Evolutionary conservation across 1,284 basidiomycete genomes (phyloP), one percentile per base, ranked within the genome.

Genomic region (Anthracocystis walkeri): DNA sequence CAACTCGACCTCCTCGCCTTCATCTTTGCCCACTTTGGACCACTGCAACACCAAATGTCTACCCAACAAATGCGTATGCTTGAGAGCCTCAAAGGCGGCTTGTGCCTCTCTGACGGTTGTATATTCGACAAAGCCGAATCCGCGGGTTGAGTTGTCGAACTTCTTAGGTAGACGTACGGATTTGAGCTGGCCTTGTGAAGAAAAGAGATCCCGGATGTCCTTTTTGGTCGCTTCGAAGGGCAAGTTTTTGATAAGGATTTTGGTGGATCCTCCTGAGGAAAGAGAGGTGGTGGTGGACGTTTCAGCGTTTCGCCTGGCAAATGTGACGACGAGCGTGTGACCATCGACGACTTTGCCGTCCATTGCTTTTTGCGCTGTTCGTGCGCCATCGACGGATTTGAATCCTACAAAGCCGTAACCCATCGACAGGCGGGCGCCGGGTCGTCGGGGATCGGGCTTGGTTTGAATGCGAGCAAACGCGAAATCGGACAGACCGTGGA

Each of bases 391-490:
- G 0, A 86, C 86, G 31, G 90, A 91, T 83, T 90, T 90, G 88
- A 98, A 98, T 3, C 95, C 96, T 35, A 97, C 90, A 82, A 99
- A 99, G 0, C 95, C 96, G 84, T 95, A 98, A 0, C 95, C 95
- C 94, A 97, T 95, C 82, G 92, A 94, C 44, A 96, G 87, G 0
- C 60, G 64, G 0, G 76, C 82, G 8, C 59, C 63, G 1, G 71
- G 67, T 23, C 70, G 66, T 33, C 64, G 64, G 0, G 93, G 91
- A 85, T 96, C 93, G 0, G 92, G 90, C 83, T 97, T 97, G 52
- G 91, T 96, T 86, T 97, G 94, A 10, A 98, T 90, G 5, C 93
- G 91, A 7, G 94, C 93, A 83, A 97, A 98, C 0, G 90, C 88
- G 85, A 94, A 97, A 6, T 90, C 92, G 4, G 92, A 90, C 0